Conservation (phyloP, 768 basidiomycete species). For the Russula emetica region DNA sequence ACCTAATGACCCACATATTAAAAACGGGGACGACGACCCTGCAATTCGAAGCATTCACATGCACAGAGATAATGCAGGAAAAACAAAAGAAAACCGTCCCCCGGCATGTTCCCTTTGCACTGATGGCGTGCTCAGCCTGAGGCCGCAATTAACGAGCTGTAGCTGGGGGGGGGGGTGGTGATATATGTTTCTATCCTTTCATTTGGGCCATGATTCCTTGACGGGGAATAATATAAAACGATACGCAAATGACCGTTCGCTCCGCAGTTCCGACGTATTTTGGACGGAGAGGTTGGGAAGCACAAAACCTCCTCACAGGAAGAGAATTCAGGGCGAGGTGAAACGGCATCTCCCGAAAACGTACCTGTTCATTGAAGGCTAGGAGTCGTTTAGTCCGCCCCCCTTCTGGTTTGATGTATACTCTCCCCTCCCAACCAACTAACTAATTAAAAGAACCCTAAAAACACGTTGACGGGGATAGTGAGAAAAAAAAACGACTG, state of each 20-base stretch:
- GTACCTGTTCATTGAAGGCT: background rate
- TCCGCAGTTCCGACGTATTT: background rate
- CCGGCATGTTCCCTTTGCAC: background rate
- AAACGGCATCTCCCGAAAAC: background rate
- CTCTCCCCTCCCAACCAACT: background rate
- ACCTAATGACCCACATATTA: background rate
- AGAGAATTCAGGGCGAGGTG: background rate
- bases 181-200: background rate
- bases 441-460: background rate
- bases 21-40: background rate
- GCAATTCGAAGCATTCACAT: background rate
- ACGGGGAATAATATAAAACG: background rate
- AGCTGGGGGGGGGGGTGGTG: no score
- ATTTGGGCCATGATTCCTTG: conserved; percentile 1
- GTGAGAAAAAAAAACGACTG: background rate
- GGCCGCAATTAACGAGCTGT: no score
- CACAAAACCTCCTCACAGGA: background rate
- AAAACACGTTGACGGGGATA: background rate
- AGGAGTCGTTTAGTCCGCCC: background rate
- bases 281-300: background rate
- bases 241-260: background rate
- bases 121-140: no score
- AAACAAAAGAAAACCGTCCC: background rate
- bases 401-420: background rate
- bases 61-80: no score